Percentiles rank a stretch among this genome's conserved stretches.
Evolutionary conservation across 2,329 filamentous ascomycete genomes (phyloP).

Genomic region (Lasiodiplodia hormozganensis): DNA sequence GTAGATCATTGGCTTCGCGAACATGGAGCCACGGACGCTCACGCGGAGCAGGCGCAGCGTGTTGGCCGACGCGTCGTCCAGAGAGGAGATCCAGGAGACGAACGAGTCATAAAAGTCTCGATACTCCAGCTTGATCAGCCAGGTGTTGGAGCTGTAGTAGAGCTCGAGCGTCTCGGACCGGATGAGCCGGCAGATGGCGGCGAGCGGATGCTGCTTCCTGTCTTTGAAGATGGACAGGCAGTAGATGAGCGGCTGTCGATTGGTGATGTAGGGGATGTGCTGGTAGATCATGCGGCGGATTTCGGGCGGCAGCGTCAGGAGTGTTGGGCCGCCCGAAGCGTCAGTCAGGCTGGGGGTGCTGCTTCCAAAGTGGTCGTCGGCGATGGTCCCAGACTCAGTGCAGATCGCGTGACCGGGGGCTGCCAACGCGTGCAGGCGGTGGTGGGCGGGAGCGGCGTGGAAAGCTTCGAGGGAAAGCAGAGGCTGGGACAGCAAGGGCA

Average conservation of each 20-base stretch:
- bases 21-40: constrained; percentile 42
- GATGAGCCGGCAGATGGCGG: constrained; percentile 43
- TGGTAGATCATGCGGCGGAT: constrained; percentile 48
- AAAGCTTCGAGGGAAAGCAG: constrained; percentile 18
- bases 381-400: neutral
- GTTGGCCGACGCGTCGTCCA: constrained; percentile 40
- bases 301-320: constrained; percentile 46
- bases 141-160: constrained; percentile 50
- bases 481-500: constrained; percentile 28
- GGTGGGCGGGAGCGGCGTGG: constrained; percentile 11
- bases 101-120: constrained; percentile 50
- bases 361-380: neutral
- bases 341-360: constrained; percentile 1
- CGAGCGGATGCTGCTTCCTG: constrained; percentile 47
- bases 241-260: constrained; percentile 48
- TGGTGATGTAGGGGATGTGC: constrained; percentile 42
- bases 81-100: constrained; percentile 46
- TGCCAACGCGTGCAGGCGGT: neutral
- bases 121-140: constrained; percentile 49
- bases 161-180: constrained; percentile 47
- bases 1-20: constrained; percentile 40
- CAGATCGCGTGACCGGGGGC: constrained; percentile 22
- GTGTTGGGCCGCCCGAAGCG: constrained; percentile 33
- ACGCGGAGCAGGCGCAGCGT: constrained; percentile 42
- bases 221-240: constrained; percentile 47